Conservation (phyloP, 345 rosid genomes). For the Eucalyptus curtisii region DNA sequence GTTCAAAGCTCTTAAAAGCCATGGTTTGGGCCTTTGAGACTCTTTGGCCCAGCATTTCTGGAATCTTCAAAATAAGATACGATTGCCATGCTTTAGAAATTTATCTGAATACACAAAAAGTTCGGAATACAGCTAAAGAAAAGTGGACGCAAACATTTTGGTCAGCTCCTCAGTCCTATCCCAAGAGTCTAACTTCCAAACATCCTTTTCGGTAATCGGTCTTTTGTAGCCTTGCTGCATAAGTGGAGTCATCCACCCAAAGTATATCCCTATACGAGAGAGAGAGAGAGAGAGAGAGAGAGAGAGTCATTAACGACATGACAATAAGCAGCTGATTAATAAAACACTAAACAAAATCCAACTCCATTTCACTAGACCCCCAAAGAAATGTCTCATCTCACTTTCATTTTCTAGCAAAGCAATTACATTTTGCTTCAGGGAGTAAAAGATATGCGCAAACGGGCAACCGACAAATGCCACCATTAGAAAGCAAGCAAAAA, state of each 20-base stretch:
- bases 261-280: constrained; percentile 38
- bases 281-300: background rate
- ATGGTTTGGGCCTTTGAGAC: constrained; percentile 51
- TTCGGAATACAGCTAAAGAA: background rate
- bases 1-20: constrained; percentile 86
- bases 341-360: background rate
- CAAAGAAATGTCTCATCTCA: background rate
- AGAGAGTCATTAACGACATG: background rate
- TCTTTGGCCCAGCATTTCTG: constrained; percentile 72
- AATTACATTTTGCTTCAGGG: background rate
- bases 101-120: background rate
- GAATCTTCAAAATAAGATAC: constrained; percentile 36
- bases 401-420: background rate
- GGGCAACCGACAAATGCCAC: background rate
- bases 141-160: constrained; percentile 29
- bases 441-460: background rate
- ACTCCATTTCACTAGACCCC: background rate
- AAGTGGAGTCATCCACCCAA: constrained; percentile 86
- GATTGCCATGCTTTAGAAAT: background rate
- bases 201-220: constrained; percentile 85
- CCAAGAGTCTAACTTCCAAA: constrained; percentile 93
- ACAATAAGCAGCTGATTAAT: background rate
- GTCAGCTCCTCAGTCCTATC: constrained; percentile 74
- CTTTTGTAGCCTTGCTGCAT: constrained; percentile 77
- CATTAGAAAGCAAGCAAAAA: background rate